These are phyloP conservation scores for Zymoseptoria passerinii DNA, from an alignment of 2,329 filamentous ascomycete genomes.

Conservation along the genomic window DNA sequence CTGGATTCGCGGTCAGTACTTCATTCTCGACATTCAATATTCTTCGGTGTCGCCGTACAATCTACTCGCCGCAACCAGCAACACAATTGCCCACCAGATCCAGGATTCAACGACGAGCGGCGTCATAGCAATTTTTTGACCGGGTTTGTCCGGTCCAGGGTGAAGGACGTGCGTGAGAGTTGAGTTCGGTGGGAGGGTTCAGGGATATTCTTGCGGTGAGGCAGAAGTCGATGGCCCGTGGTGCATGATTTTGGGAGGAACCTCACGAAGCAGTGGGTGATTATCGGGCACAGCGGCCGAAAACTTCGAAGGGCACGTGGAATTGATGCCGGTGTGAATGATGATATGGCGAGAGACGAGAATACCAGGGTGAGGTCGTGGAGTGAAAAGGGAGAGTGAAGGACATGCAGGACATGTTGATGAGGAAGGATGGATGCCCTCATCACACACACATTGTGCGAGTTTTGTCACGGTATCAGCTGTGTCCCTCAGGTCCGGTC, in stretches of 20 bases:
- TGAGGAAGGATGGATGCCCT: background rate
- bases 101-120: constrained; percentile 37
- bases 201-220: constrained; percentile 15
- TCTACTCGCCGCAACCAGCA: constrained; percentile 34
- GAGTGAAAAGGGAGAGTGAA: background rate
- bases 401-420: background rate
- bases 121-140: constrained; percentile 19
- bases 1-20: constrained; percentile 19
- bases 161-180: background rate
- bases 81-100: constrained; percentile 39
- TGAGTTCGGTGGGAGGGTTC: background rate
- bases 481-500: no score
- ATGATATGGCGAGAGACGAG: background rate
- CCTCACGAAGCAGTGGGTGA: background rate
- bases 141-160: background rate
- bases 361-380: background rate
- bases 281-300: background rate
- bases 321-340: background rate
- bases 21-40: background rate
- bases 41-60: constrained; percentile 29
- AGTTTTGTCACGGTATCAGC: background rate
- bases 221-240: background rate
- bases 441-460: background rate
- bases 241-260: background rate
- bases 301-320: background rate